Evolutionary conservation across 2,329 filamentous ascomycete species (phyloP), one percentile per base, ranked within the genome.

Genomic region (Cytospora mali): DNA sequence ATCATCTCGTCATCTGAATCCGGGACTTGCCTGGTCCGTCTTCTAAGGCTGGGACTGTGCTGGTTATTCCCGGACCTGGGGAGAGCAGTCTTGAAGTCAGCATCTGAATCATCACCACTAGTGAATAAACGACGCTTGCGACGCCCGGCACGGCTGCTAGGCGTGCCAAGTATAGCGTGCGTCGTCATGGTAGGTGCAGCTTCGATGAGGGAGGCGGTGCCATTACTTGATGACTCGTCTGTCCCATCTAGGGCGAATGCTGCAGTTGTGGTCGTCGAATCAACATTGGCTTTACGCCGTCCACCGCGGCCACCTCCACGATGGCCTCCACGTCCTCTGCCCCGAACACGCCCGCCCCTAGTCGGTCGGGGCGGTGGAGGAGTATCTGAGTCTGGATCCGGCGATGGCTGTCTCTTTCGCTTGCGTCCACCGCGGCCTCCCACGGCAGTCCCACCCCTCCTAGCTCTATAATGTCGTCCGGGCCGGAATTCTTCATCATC

Each of bases 401-500:
- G 25, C 48, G 61, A 63, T 16, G 54, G 48, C 4, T 58, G 56
- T 9, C 56, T 62, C 56, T 65, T 65, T 25, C 64, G 61, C 56
- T 65, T 65, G 48, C 61, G 61, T 31, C 64, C 56, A 31, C 61
- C 64, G 21, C 64, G 56, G 6, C 25, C 27, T 7, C 64, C 64
- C 23, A 61, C 31, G 33, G 35, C 18, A 49, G 53, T 51, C 7
- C 56, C 61, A 10, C 52, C 61, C 23, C 60, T 58, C 57, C 28
- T 65, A 4, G 52, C 33, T 42, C 29, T 65, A 16, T 53, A 35
- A 10, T 46, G 27, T 33, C 58, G 57, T 35, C 50, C 54, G 23
- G 66, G 64, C 23, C 57, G 56, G 54, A 66, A 67, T 46, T 67
- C 66, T 16, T 62, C 64, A 29, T 63, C 58, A 16, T 65, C 61